Base-by-base conservation (phyloP, 1,139 yeast species). In the Sugiyamaella pinicola region DNA sequence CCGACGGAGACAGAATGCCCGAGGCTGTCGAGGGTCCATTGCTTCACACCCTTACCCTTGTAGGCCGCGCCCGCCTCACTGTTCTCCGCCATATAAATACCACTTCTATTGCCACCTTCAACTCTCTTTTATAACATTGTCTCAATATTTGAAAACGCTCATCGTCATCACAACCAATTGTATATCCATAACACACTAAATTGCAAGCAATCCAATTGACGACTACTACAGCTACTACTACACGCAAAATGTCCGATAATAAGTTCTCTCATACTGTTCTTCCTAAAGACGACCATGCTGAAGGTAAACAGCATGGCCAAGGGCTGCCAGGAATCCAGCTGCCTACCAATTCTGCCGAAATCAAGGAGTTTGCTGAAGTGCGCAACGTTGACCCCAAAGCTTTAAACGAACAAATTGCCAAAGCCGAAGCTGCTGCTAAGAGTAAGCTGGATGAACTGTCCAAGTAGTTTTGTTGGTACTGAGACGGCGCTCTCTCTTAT, bases 341-440 rank as follows among this genome's bases (percentile, higher is more conserved):
- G n/a, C 55, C 55, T 10, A 37, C 18, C 17, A 49, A 52, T 38
- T 34, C 53, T 22, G 38, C 34, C 9, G 48, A 51, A n/a, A 57
- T 58, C 49, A 60, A 64, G 54, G 71, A 58, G 49, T 66, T 68
- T 56, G 38, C 57, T 33, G 60, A 66, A 54, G 59, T 55, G n/a
- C 51, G 64, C 48, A 59, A 67, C 52, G 66, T 63, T 47, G 64
- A 67, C 48, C 69, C 71, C 33, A 57, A 66, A 57, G 61, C 63
- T 48, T 62, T 68, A 44, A 68, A 68, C 52, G 69, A 55, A 40
- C 57, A 56, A 41, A 60, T 61, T 55, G 53, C 18, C 49, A 53
- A 49, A 47, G 61, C 60, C 21, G 58, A 55, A 44, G 53, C 41
- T 12, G 49, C 26, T 15, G 34, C 43, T 15, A 52, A 53, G 50